Percentiles rank a stretch among this genome's conserved stretches.
phyloP scores from a whole-genome alignment of 2,329 filamentous ascomycete species.

The Scytalidium sp. region DNA sequence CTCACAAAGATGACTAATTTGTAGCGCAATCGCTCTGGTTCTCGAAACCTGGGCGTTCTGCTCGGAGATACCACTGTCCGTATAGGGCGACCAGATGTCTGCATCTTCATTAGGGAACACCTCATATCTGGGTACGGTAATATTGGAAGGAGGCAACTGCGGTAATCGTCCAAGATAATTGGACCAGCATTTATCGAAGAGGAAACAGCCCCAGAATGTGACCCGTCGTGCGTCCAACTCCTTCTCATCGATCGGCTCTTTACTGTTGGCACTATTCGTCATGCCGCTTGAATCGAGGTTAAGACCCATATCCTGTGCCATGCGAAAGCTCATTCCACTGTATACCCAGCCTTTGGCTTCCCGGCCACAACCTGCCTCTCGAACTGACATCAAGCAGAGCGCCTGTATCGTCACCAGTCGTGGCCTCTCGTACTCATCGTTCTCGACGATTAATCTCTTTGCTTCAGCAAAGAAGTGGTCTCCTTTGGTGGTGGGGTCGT shows the following conservation, averaged over 20 bases:
- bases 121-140: conserved; percentile 84
- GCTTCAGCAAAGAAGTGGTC: conserved; percentile 96
- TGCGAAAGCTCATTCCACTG: conserved; percentile 96
- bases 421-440: conserved; percentile 90
- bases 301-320: conserved; percentile 91
- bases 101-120: conserved; percentile 88
- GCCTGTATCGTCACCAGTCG: conserved; percentile 89
- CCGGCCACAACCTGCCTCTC: conserved; percentile 89
- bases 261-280: conserved; percentile 44
- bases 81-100: conserved; percentile 83
- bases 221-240: conserved; percentile 87
- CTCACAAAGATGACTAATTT: conserved; percentile 81
- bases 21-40: conserved; percentile 76
- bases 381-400: conserved; percentile 89
- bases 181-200: conserved; percentile 99
- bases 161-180: conserved; percentile 93
- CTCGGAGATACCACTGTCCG: conserved; percentile 74
- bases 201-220: conserved; percentile 96
- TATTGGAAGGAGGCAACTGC: conserved; percentile 75
- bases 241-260: conserved; percentile 64
- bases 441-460: conserved; percentile 82
- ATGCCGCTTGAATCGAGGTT: conserved; percentile 77
- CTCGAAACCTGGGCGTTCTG: conserved; percentile 75
- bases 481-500: conserved; percentile 81
- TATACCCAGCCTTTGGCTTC: conserved; percentile 98